Percentiles rank a stretch among this genome's conserved stretches.
phyloP scores from a whole-genome alignment of 2,329 filamentous ascomycete species.

The Aspergillus hortae region DNA sequence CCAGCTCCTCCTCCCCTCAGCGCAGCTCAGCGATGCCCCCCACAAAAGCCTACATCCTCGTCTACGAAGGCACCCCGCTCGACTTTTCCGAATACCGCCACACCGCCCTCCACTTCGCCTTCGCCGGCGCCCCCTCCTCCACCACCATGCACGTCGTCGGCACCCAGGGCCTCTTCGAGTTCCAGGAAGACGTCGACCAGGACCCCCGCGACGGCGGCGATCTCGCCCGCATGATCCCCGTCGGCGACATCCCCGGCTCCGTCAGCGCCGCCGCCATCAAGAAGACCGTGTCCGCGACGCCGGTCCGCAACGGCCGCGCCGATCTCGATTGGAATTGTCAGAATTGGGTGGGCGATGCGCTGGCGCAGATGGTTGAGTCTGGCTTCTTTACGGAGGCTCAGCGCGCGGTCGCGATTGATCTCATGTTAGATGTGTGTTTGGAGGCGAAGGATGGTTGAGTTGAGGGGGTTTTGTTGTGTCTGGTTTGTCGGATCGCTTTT shows the following conservation, averaged over 20 bases:
- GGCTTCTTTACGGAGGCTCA: constrained; percentile 18
- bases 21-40: background rate
- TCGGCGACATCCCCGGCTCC: constrained; percentile 12
- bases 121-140: constrained; percentile 9
- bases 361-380: constrained; percentile 18
- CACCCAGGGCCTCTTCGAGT: constrained; percentile 25
- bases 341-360: constrained; percentile 30
- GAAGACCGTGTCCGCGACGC: constrained; percentile 16
- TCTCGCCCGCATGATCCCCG: constrained; percentile 12
- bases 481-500: background rate
- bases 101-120: constrained; percentile 25
- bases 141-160: constrained; percentile 23
- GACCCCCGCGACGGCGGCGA: constrained; percentile 12
- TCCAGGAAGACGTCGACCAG: constrained; percentile 11
- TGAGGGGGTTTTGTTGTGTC: background rate
- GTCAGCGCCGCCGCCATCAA: constrained; percentile 15
- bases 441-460: constrained; percentile 20
- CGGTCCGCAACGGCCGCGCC: constrained; percentile 19
- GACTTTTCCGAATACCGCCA: constrained; percentile 30
- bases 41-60: constrained; percentile 19
- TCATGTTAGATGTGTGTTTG: constrained; percentile 26
- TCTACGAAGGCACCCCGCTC: constrained; percentile 26
- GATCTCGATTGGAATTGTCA: constrained; percentile 32
- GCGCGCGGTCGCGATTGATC: constrained; percentile 18
- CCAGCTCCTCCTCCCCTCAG: background rate